Percentiles rank a stretch among this genome's conserved stretches.
Evolutionary conservation across 108 stramenopile genomes (phyloP).

Genomic region (Pseudonitzschia pungens): DNA sequence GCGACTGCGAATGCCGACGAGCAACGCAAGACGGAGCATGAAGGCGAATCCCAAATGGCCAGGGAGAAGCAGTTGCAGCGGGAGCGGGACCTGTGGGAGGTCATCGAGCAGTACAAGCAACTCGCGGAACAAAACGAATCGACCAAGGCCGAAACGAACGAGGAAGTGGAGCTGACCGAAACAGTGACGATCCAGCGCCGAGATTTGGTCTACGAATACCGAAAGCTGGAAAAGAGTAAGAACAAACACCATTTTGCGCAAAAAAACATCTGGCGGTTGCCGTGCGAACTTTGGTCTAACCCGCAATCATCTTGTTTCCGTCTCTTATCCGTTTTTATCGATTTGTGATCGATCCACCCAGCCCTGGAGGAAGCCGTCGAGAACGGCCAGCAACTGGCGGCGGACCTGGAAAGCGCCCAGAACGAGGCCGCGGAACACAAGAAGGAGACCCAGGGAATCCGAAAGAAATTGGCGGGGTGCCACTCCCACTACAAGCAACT

Average conservation of each 20-base stretch:
- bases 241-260: too few relatives aligned
- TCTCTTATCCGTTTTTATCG: background rate
- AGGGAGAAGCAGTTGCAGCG: background rate
- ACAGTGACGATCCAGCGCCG: slow-evolving; percentile 16
- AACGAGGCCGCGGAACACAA: background rate
- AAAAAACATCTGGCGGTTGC: too few relatives aligned
- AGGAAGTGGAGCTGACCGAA: slow-evolving; percentile 24
- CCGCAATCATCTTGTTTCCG: too few relatives aligned
- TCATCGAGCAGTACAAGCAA: slow-evolving; percentile 16
- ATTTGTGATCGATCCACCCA: background rate
- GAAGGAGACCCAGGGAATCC: slow-evolving; percentile 13
- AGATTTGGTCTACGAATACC: slow-evolving; percentile 18
- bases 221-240: slow-evolving; percentile 18
- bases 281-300: too few relatives aligned
- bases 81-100: slow-evolving; percentile 13
- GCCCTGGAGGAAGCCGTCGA: slow-evolving; percentile 13
- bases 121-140: slow-evolving; percentile 4
- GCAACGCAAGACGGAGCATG: background rate
- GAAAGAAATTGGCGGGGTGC: slow-evolving; percentile 6
- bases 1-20: too few relatives aligned
- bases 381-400: background rate
- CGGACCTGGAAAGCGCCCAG: background rate
- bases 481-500: slow-evolving; percentile 20
- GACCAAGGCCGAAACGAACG: background rate
- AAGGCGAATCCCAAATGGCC: background rate